Evolutionary conservation across 306 rosid species (phyloP), one percentile per base, ranked within the genome.

Genomic region (Vicia faba): DNA sequence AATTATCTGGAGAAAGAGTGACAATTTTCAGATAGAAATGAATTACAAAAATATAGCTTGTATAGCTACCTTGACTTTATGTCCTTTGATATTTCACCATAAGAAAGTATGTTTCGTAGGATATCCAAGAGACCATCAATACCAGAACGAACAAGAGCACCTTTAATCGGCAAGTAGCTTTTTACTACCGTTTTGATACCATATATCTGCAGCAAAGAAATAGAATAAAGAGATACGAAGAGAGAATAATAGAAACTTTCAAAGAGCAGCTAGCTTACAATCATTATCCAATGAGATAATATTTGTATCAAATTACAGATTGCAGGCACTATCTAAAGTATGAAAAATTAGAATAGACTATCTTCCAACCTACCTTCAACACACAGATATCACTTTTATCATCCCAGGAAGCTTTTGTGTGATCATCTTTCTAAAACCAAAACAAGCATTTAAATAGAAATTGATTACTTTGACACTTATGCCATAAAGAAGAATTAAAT

Each of bases 151-250:
- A 88, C 84, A 78, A 88, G 91, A 63, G 97, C 97, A 82, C 91
- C 99, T 84, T 91, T 95, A 61, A 85, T 87, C 29, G 99, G 97
- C 83, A 88, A 80, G 80, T 85, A 95, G 88, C 99, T 90, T 75
- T 95, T 95, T 61, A 95, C 99, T 61, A 95, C 67, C 28, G 99
- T 95, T 84, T 95, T 95, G 16, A 95, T 84, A 70, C 96, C 97
- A 70, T 73, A 95, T 75, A 90, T 88, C 99, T 95, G 81, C 73
- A 72, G 68, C 59, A 38, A 45, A 76, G 10, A 40, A 64, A 39
- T 13, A 44, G 53, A 53, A 14, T 15, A 35, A 68, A 18, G 41
- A 43, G 76, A 36, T 8, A 43, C 1, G 49, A 2, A 64, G 49
- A 67, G 4, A 54, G 64, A 43, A 29, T 48, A 61, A 54, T 53